phyloP scores from a whole-genome alignment of 805 yeast genomes.

The Candida multigemmis region DNA sequence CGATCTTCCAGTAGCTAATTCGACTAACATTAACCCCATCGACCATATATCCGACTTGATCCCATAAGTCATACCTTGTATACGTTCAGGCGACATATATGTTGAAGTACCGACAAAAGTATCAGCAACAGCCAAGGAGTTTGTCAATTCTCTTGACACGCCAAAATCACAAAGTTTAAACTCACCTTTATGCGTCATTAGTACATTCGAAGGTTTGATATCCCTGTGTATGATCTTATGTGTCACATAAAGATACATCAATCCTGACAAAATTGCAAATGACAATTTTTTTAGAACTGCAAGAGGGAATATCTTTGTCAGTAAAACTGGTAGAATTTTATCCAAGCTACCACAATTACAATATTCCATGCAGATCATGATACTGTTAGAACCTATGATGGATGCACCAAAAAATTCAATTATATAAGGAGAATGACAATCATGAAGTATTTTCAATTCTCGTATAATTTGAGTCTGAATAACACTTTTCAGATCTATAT shows the following conservation, averaged over 20 bases:
- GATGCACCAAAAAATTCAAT: constrained; percentile 90
- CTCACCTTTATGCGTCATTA: constrained; percentile 78
- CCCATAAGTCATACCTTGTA: constrained; percentile 88
- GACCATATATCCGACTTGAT: constrained; percentile 99
- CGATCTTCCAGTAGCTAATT: constrained; percentile 76
- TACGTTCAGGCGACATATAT: constrained; percentile 94
- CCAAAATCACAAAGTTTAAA: constrained; percentile 96
- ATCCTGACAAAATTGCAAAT: constrained; percentile 68
- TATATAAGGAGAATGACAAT: constrained; percentile 75
- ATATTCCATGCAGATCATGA: constrained; percentile 90
- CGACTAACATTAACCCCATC: constrained; percentile 81
- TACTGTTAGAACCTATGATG: constrained; percentile 53
- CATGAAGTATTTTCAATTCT: constrained; percentile 85
- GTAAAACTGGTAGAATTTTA: constrained; percentile 52
- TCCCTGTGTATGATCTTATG: constrained; percentile 93
- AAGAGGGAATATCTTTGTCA: constrained; percentile 39
- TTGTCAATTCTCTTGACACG: constrained; percentile 82
- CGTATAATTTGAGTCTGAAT: constrained; percentile 78
- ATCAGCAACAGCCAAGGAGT: constrained; percentile 80
- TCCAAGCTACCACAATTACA: constrained; percentile 93
- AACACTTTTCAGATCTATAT: constrained; percentile 71
- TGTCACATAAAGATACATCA: constrained; percentile 69
- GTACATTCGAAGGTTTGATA: constrained; percentile 90
- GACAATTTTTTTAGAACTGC: constrained; percentile 65
- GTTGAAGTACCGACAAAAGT: constrained; percentile 98